Conservation (phyloP, 176 grass and related monocot genomes). For the Oryza nivara region DNA sequence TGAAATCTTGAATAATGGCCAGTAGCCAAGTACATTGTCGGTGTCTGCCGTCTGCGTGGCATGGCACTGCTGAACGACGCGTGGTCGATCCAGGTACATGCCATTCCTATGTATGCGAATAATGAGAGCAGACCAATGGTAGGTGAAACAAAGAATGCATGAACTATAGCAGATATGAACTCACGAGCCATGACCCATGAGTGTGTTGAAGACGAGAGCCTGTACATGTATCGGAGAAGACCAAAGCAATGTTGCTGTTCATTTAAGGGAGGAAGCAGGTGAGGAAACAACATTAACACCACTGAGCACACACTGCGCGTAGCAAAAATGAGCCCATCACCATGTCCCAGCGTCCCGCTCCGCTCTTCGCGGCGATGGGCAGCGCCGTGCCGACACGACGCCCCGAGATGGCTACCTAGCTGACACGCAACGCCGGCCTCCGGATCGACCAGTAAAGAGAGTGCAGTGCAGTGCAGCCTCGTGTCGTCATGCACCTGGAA, state of each 20-base stretch:
- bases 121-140: constrained; percentile 23
- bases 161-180: not conserved
- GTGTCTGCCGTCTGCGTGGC: constrained; percentile 6
- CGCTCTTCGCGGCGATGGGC: not conserved
- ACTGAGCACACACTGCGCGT: not conserved
- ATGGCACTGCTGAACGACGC: constrained; percentile 25
- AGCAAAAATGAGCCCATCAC: constrained; percentile 16
- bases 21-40: not conserved
- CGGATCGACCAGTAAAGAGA: not conserved
- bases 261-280: not conserved
- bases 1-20: not conserved
- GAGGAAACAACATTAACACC: constrained; percentile 19
- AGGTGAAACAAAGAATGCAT: constrained; percentile 38
- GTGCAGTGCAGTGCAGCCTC: not conserved
- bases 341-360: not conserved
- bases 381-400: constrained; percentile 5
- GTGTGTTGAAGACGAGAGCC: not conserved
- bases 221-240: not conserved
- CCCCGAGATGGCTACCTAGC: not conserved
- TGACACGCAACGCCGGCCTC: constrained; percentile 23
- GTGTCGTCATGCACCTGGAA: constrained; percentile 17
- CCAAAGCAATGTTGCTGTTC: not conserved
- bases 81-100: not conserved
- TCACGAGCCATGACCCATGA: not conserved
- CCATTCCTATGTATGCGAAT: not conserved